Conservation (phyloP, 2,329 filamentous ascomycete genomes). For the Hypomyces rosellus region DNA sequence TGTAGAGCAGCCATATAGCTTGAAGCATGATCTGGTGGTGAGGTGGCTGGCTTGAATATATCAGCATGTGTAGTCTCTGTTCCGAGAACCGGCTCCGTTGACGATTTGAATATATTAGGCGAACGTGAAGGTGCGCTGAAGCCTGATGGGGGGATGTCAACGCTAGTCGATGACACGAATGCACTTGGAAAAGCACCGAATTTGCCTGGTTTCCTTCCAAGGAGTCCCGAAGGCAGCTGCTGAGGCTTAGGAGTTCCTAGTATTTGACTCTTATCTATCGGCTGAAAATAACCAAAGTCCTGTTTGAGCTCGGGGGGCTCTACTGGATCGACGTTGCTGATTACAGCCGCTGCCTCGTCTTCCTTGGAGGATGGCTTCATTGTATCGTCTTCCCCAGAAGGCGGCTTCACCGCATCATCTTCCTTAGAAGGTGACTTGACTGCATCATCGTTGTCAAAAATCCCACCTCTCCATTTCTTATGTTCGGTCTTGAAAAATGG, state of each 20-base stretch:
- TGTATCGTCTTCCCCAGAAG: conserved; percentile 34
- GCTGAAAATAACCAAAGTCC: conserved; percentile 34
- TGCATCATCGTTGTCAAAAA: conserved; percentile 58
- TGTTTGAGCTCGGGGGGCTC: conserved; percentile 36
- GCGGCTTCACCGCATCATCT: conserved; percentile 39
- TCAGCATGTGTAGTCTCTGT: conserved; percentile 63
- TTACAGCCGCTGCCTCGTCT: conserved; percentile 22
- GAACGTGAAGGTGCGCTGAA: conserved; percentile 27
- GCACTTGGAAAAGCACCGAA: conserved; percentile 23
- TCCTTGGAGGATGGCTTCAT: conserved; percentile 24
- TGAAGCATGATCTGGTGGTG: conserved; percentile 53
- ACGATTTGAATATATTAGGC: conserved; percentile 34
- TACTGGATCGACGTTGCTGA: conserved; percentile 44
- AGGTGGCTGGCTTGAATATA: conserved; percentile 50
- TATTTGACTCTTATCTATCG: conserved; percentile 51
- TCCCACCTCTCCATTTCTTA: conserved; percentile 77
- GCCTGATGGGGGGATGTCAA: conserved; percentile 39
- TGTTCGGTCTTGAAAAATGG: conserved; percentile 79
- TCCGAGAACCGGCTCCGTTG: conserved; percentile 59
- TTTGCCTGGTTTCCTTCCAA: conserved; percentile 43
- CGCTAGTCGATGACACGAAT: conserved; percentile 41
- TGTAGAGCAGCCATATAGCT: conserved; percentile 63
- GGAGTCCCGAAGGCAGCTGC: conserved; percentile 35
- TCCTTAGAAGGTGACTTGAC: conserved; percentile 23
- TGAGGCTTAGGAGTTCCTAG: conserved; percentile 37